phyloP scores from a whole-genome alignment of 2,329 filamentous ascomycete species.

The Trichoderma aggressivum region DNA sequence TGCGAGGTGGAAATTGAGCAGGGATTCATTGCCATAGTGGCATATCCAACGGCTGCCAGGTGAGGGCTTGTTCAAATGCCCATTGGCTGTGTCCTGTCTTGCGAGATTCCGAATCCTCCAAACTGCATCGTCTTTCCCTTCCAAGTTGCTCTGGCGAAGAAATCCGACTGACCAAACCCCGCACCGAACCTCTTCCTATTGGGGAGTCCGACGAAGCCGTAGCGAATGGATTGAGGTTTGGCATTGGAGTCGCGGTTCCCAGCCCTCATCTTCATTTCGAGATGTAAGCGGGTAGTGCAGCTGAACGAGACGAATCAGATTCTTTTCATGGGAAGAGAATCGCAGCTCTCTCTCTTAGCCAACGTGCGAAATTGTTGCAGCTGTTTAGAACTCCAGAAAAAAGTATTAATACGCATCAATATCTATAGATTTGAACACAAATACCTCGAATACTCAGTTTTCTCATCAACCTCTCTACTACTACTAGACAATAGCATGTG shows the following conservation, averaged over 20 bases:
- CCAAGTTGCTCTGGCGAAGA: background rate
- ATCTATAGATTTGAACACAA: too few relatives aligned
- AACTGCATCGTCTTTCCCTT: background rate
- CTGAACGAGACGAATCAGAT: background rate
- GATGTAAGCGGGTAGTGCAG: background rate
- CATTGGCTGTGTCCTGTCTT: too few relatives aligned
- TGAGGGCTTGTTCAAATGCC: too few relatives aligned
- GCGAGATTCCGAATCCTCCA: background rate
- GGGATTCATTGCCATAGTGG: slow-evolving; percentile 49
- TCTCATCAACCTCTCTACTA: too few relatives aligned
- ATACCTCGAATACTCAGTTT: too few relatives aligned
- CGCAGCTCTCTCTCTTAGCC: background rate
- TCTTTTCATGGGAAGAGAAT: background rate
- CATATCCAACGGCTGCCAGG: background rate
- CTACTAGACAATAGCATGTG: too few relatives aligned
- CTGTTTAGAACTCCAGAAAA: too few relatives aligned
- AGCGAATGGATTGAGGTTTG: background rate
- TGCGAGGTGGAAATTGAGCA: slow-evolving; percentile 57
- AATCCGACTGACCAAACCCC: background rate
- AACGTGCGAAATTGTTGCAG: too few relatives aligned
- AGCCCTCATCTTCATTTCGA: too few relatives aligned
- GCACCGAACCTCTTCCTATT: background rate
- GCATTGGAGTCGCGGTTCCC: background rate
- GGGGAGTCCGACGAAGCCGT: background rate
- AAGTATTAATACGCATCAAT: too few relatives aligned